Percentiles rank a stretch among this genome's conserved stretches.
phyloP scores from a whole-genome alignment of 2,329 filamentous ascomycete species.

The Aspergillus brasiliensis region DNA sequence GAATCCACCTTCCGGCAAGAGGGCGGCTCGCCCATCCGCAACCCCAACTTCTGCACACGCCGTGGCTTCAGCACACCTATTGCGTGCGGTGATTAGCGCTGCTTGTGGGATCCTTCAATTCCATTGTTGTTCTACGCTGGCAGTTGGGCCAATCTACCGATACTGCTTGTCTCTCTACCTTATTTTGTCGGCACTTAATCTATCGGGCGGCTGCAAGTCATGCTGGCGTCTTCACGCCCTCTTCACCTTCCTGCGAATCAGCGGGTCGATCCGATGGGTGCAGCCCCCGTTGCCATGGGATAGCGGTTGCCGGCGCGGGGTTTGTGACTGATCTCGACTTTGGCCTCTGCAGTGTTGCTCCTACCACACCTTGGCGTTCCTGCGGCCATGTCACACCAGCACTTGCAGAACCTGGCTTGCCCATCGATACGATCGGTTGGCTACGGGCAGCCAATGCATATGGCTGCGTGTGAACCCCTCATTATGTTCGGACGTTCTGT shows the following conservation, averaged over 20 bases:
- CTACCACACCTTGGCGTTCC: background rate
- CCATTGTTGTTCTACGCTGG: conserved; percentile 15
- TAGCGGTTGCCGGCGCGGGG: background rate
- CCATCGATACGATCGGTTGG: background rate
- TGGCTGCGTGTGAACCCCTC: background rate
- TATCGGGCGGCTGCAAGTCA: conserved; percentile 14
- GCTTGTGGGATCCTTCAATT: conserved; percentile 12
- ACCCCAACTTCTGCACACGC: conserved; percentile 5
- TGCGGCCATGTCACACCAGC: conserved; percentile 1
- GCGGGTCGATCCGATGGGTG: background rate
- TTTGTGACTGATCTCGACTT: background rate
- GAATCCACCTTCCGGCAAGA: conserved; percentile 13
- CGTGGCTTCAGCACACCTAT: background rate
- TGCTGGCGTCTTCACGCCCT: background rate
- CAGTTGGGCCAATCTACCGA: conserved; percentile 9
- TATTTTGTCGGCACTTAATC: conserved; percentile 2
- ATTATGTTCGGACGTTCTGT: background rate
- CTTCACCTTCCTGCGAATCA: conserved; percentile 5
- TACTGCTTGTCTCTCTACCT: conserved; percentile 11
- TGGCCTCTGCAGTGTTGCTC: background rate
- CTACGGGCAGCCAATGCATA: background rate
- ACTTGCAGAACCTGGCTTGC: background rate
- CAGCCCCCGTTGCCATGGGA: background rate
- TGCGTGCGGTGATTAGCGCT: conserved; percentile 6
- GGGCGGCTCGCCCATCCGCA: conserved; percentile 20